Percentiles rank a stretch among this genome's conserved stretches.
phyloP scores from a whole-genome alignment of 208 protist genomes.

The Wallacemonas sp. region DNA sequence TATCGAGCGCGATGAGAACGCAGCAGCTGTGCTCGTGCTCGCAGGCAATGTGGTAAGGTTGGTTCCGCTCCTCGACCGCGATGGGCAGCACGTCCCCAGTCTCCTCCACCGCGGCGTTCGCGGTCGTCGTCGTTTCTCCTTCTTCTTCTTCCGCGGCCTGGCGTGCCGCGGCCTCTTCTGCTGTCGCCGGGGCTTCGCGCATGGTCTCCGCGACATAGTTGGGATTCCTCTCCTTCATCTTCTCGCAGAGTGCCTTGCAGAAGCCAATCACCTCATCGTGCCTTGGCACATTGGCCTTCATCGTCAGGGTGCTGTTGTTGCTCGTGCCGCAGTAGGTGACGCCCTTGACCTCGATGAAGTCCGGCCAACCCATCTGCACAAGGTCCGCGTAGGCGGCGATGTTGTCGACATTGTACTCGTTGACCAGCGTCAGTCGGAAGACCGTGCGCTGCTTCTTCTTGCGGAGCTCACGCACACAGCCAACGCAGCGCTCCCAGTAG shows the following conservation, averaged over 20 bases:
- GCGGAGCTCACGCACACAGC: constrained; percentile 82
- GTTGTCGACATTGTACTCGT: constrained; percentile 91
- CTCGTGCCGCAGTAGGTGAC: constrained; percentile 94
- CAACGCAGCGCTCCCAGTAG: constrained; percentile 95
- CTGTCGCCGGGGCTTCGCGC: constrained; percentile 14
- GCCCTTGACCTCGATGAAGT: constrained; percentile 97
- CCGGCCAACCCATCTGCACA: constrained; percentile 88
- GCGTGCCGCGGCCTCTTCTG: not conserved
- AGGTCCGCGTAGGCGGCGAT: constrained; percentile 81
- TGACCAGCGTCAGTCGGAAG: constrained; percentile 96
- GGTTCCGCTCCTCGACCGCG: constrained; percentile 32
- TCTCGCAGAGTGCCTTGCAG: constrained; percentile 69
- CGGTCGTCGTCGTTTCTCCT: not conserved
- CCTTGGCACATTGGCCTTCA: constrained; percentile 93
- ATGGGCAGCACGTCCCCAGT: constrained; percentile 31
- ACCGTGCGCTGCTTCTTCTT: constrained; percentile 94
- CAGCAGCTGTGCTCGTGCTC: constrained; percentile 94
- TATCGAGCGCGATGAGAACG: constrained; percentile 85
- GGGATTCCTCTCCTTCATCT: constrained; percentile 44
- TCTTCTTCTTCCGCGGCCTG: constrained; percentile 12
- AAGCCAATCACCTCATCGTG: constrained; percentile 95
- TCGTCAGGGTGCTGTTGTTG: constrained; percentile 79
- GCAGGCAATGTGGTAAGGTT: constrained; percentile 88
- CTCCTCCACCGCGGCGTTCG: not conserved
- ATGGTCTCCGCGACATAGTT: constrained; percentile 40